A percentile compares a stretch with the other conserved stretches of the same genome.
phyloP scores from a whole-genome alignment of 257 asterid species.

The Ilex asprella region DNA sequence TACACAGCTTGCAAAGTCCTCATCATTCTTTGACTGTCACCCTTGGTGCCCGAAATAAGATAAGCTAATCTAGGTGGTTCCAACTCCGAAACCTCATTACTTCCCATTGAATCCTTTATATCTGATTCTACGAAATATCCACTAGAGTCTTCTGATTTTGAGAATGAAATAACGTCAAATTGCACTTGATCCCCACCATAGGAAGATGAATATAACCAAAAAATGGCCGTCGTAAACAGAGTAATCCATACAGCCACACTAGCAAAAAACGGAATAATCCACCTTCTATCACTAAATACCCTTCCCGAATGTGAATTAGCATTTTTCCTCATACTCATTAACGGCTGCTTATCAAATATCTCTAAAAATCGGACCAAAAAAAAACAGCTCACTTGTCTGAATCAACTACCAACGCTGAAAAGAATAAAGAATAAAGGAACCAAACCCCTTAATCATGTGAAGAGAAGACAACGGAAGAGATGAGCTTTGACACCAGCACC shows the following conservation, averaged over 20 bases:
- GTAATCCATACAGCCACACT: conserved; percentile 67
- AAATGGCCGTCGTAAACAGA: conserved; percentile 43
- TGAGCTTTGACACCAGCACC: not conserved
- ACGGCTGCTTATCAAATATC: conserved; percentile 1
- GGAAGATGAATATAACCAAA: conserved; percentile 47
- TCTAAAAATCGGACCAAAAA: not conserved
- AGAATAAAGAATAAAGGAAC: not conserved
- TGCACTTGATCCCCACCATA: conserved; percentile 40
- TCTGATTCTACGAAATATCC: conserved; percentile 69
- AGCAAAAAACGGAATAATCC: conserved; percentile 79
- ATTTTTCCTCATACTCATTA: conserved; percentile 49
- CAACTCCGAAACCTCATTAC: conserved; percentile 16
- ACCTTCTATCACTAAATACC: conserved; percentile 62
- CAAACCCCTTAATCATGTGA: not conserved
- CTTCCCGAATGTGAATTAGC: conserved; percentile 60
- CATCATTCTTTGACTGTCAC: conserved; percentile 90
- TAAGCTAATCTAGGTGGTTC: conserved; percentile 94
- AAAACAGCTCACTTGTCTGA: conserved; percentile 2
- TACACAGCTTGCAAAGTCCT: conserved; percentile 88
- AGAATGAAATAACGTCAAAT: conserved; percentile 28
- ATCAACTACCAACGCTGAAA: not conserved
- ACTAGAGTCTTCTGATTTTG: conserved; percentile 33
- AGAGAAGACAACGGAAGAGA: not conserved
- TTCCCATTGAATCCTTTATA: conserved; percentile 38
- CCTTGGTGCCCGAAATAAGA: conserved; percentile 94